Conservation (phyloP, 495 filamentous ascomycete species). For the Talaromyces ruber region DNA sequence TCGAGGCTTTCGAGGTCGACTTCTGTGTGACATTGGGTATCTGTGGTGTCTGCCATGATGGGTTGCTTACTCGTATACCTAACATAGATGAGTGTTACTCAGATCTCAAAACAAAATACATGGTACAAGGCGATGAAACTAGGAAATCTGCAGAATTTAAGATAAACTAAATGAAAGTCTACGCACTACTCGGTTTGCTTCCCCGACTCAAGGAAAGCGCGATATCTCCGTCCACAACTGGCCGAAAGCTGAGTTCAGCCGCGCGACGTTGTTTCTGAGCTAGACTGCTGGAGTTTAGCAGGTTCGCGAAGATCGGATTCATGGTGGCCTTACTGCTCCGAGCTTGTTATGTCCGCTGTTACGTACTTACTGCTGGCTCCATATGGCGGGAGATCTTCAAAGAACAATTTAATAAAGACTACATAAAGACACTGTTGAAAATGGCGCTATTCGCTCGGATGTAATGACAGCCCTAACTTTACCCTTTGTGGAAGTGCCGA, state of each 20-base stretch:
- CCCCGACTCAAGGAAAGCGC: not conserved
- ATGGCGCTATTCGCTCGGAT: not conserved
- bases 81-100: not conserved
- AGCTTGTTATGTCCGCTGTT: not conserved
- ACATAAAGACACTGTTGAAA: not conserved
- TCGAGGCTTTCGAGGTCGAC: conserved; percentile 1
- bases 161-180: not conserved
- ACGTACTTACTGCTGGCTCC: too few species aligned
- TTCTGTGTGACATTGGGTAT: not conserved
- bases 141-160: not conserved
- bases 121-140: not conserved
- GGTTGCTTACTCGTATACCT: not conserved
- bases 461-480: not conserved
- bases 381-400: too few species aligned
- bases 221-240: not conserved
- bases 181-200: not conserved
- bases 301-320: not conserved
- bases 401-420: too few species aligned
- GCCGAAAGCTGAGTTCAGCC: not conserved
- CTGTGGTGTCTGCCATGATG: not conserved
- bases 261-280: not conserved
- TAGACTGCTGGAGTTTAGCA: not conserved
- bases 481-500: not conserved
- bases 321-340: not conserved
- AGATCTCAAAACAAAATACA: not conserved